Conservation (phyloP, 148 eudicot species). For the Diospyros kaki region DNA sequence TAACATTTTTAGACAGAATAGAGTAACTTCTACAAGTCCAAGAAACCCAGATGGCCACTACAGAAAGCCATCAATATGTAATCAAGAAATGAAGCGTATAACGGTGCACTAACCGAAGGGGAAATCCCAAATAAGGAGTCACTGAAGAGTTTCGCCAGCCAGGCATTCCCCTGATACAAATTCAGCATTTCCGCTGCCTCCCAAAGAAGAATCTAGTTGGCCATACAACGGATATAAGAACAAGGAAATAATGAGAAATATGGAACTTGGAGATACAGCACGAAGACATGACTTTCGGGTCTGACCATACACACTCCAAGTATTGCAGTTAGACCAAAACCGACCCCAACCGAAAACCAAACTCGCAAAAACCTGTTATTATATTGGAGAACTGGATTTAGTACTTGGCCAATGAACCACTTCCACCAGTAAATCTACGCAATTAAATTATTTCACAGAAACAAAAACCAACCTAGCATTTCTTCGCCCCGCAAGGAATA, state of each 20-base stretch:
- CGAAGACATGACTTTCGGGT: neutral
- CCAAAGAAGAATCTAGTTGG: slow-evolving; percentile 55
- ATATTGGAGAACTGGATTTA: no score
- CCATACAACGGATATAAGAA: neutral
- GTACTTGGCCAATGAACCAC: neutral
- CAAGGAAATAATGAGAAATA: neutral
- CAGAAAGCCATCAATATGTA: neutral
- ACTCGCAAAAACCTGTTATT: slow-evolving; percentile 50
- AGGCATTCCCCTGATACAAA: slow-evolving; percentile 31
- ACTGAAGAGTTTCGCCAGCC: slow-evolving; percentile 40
- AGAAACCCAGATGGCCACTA: neutral
- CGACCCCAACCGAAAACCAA: slow-evolving; percentile 81
- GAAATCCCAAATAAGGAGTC: slow-evolving; percentile 48
- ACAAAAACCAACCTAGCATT: slow-evolving; percentile 41
- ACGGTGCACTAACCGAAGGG: slow-evolving; percentile 51
- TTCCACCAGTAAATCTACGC: neutral
- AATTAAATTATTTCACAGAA: neutral
- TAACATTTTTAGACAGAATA: neutral
- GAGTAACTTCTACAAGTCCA: neutral
- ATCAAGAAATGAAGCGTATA: slow-evolving; percentile 6
- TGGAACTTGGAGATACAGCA: neutral
- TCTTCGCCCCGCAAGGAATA: slow-evolving; percentile 60
- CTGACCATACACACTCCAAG: slow-evolving; percentile 67
- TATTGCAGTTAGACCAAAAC: slow-evolving; percentile 63
- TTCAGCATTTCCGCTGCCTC: slow-evolving; percentile 43